Percentiles rank a stretch among this genome's conserved stretches.
phyloP scores from a whole-genome alignment of 768 basidiomycete genomes.

The Podaxis sp. region DNA sequence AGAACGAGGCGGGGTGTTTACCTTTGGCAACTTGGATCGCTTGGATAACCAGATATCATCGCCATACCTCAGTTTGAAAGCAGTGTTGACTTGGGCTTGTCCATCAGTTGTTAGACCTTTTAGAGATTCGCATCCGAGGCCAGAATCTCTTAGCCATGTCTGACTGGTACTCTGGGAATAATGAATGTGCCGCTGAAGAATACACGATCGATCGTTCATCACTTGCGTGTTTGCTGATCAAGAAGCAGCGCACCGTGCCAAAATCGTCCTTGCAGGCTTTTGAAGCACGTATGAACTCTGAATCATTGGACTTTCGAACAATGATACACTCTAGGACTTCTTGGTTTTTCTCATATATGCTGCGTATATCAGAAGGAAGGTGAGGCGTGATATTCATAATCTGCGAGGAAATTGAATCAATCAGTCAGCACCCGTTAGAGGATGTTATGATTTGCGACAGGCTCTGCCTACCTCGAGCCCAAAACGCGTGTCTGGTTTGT shows the following conservation, averaged over 20 bases:
- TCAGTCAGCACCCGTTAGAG: conserved; percentile 19
- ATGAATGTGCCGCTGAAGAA: conserved; percentile 13
- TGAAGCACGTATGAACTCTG: conserved; percentile 43
- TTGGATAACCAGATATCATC: conserved; percentile 60
- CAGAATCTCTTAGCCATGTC: conserved; percentile 16
- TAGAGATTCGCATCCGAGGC: conserved; percentile 21
- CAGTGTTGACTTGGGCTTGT: conserved; percentile 17
- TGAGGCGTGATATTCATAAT: conserved; percentile 41
- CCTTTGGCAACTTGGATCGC: conserved; percentile 53
- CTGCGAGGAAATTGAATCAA: conserved; percentile 28
- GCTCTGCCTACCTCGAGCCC: conserved; percentile 65
- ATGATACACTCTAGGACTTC: conserved; percentile 48
- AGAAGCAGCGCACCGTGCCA: conserved; percentile 8
- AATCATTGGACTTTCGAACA: conserved; percentile 40
- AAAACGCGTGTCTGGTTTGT: conserved; percentile 93
- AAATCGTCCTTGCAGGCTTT: conserved; percentile 10
- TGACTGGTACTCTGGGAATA: conserved; percentile 8
- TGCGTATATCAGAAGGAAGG: conserved; percentile 21
- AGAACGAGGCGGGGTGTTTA: conserved; percentile 27
- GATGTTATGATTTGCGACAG: conserved; percentile 4
- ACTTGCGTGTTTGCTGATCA: not conserved
- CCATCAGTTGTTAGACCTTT: conserved; percentile 36
- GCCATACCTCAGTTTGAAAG: conserved; percentile 44
- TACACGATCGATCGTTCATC: conserved; percentile 6
- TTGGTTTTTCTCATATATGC: conserved; percentile 14